Conservation (phyloP, 495 filamentous ascomycete species). For the Rusavskia elegans region DNA sequence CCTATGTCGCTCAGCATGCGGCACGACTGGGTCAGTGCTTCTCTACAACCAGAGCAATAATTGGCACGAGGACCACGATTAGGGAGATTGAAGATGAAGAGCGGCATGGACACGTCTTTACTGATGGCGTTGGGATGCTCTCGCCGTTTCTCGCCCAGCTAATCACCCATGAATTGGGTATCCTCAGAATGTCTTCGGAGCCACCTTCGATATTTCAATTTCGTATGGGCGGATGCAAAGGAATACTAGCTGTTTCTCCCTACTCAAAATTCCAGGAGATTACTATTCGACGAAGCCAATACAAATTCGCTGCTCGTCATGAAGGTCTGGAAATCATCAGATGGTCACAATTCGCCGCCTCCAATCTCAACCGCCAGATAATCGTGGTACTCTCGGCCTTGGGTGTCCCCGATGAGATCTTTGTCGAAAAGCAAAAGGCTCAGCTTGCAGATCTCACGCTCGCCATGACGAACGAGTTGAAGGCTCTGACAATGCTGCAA, state of each 20-base stretch:
- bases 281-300: constrained; percentile 64
- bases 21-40: constrained; percentile 89
- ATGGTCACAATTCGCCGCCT: constrained; percentile 53
- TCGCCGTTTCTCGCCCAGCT: constrained; percentile 59
- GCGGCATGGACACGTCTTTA: constrained; percentile 53
- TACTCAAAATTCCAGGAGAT: constrained; percentile 44
- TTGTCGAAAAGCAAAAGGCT: constrained; percentile 44
- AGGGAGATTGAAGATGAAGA: constrained; percentile 44
- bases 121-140: constrained; percentile 90
- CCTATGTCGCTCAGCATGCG: constrained; percentile 66
- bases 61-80: constrained; percentile 23
- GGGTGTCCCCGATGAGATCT: constrained; percentile 52
- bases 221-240: constrained; percentile 81
- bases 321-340: constrained; percentile 72
- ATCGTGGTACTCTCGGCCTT: constrained; percentile 70
- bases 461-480: constrained; percentile 46
- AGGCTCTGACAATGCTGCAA: constrained; percentile 49
- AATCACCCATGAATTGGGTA: constrained; percentile 44
- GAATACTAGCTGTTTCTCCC: constrained; percentile 59
- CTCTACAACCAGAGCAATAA: constrained; percentile 70
- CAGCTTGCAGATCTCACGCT: constrained; percentile 48
- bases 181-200: constrained; percentile 26
- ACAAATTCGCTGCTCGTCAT: constrained; percentile 65
- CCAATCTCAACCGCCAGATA: constrained; percentile 76
- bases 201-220: constrained; percentile 81